Conservation (phyloP, 257 asterid genomes). For the Solanum sitiens region DNA sequence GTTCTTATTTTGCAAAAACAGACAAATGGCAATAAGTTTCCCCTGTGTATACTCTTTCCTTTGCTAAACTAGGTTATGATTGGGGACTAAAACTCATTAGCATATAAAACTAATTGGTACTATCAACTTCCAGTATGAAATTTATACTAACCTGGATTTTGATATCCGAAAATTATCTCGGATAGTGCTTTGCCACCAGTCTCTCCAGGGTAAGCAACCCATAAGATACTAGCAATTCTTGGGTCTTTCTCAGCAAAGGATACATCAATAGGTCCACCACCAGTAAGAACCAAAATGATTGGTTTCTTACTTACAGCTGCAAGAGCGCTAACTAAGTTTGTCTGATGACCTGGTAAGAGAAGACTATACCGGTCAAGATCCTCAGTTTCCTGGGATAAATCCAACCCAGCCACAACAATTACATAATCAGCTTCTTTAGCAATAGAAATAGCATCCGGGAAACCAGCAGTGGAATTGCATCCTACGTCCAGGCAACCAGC, state of each 20-base stretch:
- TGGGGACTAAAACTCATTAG: neutral
- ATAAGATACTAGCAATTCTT: constrained; percentile 57
- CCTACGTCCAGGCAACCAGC: constrained; percentile 59
- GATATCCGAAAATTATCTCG: constrained; percentile 67
- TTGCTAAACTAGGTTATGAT: neutral
- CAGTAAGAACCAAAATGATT: constrained; percentile 60
- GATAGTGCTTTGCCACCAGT: constrained; percentile 79
- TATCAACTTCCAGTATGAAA: neutral
- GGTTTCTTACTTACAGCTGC: constrained; percentile 64
- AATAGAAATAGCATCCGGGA: constrained; percentile 47
- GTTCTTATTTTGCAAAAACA: neutral
- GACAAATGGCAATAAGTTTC: neutral
- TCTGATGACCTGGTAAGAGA: constrained; percentile 85
- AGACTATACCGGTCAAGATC: constrained; percentile 85
- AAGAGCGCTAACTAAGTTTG: constrained; percentile 35
- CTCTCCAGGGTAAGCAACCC: constrained; percentile 99
- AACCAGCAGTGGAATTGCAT: constrained; percentile 53
- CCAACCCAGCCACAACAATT: constrained; percentile 69
- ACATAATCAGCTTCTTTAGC: constrained; percentile 59
- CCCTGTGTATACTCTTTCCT: neutral
- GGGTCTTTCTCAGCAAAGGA: constrained; percentile 61
- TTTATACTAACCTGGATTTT: constrained; percentile 63
- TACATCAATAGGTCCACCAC: constrained; percentile 88
- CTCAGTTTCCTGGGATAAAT: constrained; percentile 80
- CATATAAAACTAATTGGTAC: neutral